Conservation (phyloP, 352 stramenopile species). For the Globisporangium viniferum region DNA sequence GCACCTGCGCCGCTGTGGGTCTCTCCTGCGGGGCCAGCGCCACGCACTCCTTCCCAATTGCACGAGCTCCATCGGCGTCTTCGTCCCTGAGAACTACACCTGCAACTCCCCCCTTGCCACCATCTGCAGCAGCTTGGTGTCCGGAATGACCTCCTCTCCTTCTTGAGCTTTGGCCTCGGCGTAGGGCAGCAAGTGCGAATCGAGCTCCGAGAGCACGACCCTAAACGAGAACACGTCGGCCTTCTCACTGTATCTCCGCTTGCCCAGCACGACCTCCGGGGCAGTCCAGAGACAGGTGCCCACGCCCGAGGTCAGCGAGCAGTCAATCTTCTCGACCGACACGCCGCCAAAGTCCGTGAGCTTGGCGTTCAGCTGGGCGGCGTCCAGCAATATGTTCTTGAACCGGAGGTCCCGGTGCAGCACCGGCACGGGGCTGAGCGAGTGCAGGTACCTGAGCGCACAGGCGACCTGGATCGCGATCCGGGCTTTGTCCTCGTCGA, state of each 20-base stretch:
- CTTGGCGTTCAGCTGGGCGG: slow-evolving; percentile 31
- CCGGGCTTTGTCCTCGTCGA: slow-evolving; percentile 45
- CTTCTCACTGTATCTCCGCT: slow-evolving; percentile 37
- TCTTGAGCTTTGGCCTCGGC: slow-evolving; percentile 7
- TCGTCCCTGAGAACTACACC: slow-evolving; percentile 35
- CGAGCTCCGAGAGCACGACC: slow-evolving; percentile 46
- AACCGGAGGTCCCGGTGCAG: slow-evolving; percentile 57
- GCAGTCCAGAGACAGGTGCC: slow-evolving; percentile 57
- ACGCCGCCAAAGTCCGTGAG: slow-evolving; percentile 57
- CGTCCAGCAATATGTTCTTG: slow-evolving; percentile 40
- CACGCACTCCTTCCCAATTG: slow-evolving; percentile 32
- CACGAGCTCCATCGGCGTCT: slow-evolving; percentile 17
- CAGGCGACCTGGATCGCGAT: slow-evolving; percentile 42
- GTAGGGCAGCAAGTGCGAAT: slow-evolving; percentile 45
- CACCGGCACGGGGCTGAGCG: slow-evolving; percentile 24
- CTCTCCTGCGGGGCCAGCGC: slow-evolving; percentile 28
- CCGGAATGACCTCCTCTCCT: slow-evolving; percentile 8
- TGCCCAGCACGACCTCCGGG: slow-evolving; percentile 47
- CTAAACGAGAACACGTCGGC: slow-evolving; percentile 51
- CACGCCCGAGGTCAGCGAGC: slow-evolving; percentile 42
- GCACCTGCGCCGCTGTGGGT: slow-evolving; percentile 30
- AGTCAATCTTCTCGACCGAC: slow-evolving; percentile 35
- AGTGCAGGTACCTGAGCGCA: slow-evolving; percentile 47
- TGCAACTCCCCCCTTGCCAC: slow-evolving; percentile 27
- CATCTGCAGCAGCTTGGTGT: slow-evolving; percentile 41